These are phyloP conservation scores for Penicillium taxi DNA, from an alignment of 495 filamentous ascomycete genomes.

Conservation along the genomic window DNA sequence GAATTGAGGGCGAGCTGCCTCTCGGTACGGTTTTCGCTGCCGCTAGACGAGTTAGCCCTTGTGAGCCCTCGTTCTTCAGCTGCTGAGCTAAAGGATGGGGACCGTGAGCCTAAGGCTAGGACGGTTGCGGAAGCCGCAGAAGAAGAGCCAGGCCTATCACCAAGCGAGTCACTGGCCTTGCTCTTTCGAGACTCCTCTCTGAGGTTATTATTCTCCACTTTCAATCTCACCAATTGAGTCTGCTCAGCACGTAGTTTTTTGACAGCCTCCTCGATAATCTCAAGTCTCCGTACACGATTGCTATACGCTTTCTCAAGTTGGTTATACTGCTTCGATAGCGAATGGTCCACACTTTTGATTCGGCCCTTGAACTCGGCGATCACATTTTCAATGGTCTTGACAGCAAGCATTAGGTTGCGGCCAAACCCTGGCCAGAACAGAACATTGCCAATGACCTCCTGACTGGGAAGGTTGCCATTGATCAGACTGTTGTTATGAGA, in stretches of 20 bases:
- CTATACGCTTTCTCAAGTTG: conserved; percentile 74
- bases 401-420: conserved; percentile 76
- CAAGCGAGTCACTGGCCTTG: too few species aligned
- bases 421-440: conserved; percentile 74
- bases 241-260: conserved; percentile 39
- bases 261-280: conserved; percentile 71
- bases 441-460: conserved; percentile 69
- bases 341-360: conserved; percentile 75
- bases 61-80: conserved; percentile 36
- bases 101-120: conserved; percentile 20
- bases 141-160: conserved; percentile 16
- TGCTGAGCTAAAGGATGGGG: conserved; percentile 19
- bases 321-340: conserved; percentile 85
- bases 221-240: conserved; percentile 58
- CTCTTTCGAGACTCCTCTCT: conserved; percentile 82
- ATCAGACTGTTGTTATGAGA: conserved; percentile 81
- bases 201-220: conserved; percentile 71
- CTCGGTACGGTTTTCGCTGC: conserved; percentile 19
- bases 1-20: conserved; percentile 24
- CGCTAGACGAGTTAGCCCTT: conserved; percentile 40
- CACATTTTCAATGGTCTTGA: conserved; percentile 80
- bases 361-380: conserved; percentile 72
- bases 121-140: conserved; percentile 18
- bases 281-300: conserved; percentile 73
- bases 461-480: conserved; percentile 71